These are phyloP conservation scores for Talaromyces sp. DNA, from an alignment of 2,329 filamentous ascomycete species.

Conservation along the genomic window DNA sequence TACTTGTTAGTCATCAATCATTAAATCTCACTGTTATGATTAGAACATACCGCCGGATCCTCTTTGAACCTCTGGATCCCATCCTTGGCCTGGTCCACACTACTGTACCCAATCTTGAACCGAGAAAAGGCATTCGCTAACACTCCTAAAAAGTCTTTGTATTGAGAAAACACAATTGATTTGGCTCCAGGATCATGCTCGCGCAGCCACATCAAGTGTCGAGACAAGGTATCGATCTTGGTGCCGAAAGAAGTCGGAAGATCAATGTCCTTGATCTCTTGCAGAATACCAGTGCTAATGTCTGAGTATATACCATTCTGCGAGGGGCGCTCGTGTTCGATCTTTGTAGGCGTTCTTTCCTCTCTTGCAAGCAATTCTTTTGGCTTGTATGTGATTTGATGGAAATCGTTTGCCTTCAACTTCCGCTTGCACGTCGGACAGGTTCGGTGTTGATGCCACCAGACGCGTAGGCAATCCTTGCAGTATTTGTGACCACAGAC, in stretches of 20 bases:
- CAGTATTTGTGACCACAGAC: conserved; percentile 91
- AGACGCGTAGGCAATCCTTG: conserved; percentile 77
- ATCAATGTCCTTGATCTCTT: conserved; percentile 79
- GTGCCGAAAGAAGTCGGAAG: conserved; percentile 75
- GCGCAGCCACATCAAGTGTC: conserved; percentile 83
- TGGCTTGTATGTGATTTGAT: conserved; percentile 82
- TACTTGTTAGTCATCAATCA: background rate
- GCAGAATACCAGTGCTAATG: conserved; percentile 68
- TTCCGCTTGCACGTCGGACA: conserved; percentile 82
- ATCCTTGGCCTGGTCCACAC: conserved; percentile 62
- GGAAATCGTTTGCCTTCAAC: conserved; percentile 67
- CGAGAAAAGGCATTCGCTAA: conserved; percentile 67
- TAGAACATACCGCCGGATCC: conserved; percentile 56
- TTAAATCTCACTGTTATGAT: background rate
- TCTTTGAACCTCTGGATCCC: conserved; percentile 76
- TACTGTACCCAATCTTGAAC: conserved; percentile 71
- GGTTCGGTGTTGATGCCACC: conserved; percentile 71
- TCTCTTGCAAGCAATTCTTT: conserved; percentile 69
- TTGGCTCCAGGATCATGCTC: conserved; percentile 83
- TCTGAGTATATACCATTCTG: conserved; percentile 68
- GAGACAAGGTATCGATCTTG: conserved; percentile 80
- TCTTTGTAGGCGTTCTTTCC: conserved; percentile 36
- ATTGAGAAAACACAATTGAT: conserved; percentile 92
- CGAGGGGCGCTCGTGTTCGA: conserved; percentile 33
- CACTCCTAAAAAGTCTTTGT: conserved; percentile 74